Evolutionary conservation across 805 yeast species (phyloP).

Genomic region (Monosporozyma siamensis): DNA sequence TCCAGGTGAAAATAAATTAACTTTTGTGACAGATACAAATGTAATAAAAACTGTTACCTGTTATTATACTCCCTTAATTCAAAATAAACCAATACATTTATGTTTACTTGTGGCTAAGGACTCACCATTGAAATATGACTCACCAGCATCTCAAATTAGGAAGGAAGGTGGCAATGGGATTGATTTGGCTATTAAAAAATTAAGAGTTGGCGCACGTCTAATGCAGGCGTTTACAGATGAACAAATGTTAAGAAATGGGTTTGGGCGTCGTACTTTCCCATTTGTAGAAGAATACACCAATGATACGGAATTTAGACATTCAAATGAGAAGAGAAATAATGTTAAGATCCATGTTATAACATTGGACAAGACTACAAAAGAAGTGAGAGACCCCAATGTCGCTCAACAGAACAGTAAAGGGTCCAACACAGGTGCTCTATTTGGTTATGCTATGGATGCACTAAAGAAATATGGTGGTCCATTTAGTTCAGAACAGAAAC

Average conservation of each 20-base stretch:
- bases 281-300: slow-evolving; percentile 56
- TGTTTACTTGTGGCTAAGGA: slow-evolving; percentile 71
- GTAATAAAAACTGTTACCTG: slow-evolving; percentile 31
- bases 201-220: slow-evolving; percentile 74
- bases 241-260: slow-evolving; percentile 71
- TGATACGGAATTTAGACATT: slow-evolving; percentile 42
- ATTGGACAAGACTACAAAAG: slow-evolving; percentile 55
- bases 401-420: slow-evolving; percentile 85
- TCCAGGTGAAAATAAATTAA: slow-evolving; percentile 55
- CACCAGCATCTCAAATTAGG: slow-evolving; percentile 41
- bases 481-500: slow-evolving; percentile 37
- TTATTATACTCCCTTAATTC: slow-evolving; percentile 45
- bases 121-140: slow-evolving; percentile 60
- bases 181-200: slow-evolving; percentile 59
- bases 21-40: slow-evolving; percentile 38
- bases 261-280: slow-evolving; percentile 69
- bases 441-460: slow-evolving; percentile 71
- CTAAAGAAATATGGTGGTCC: slow-evolving; percentile 48
- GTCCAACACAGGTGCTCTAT: slow-evolving; percentile 63
- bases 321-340: slow-evolving; percentile 38
- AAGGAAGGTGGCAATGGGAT: slow-evolving; percentile 53
- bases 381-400: slow-evolving; percentile 64
- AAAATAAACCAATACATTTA: slow-evolving; percentile 72
- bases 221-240: slow-evolving; percentile 91
- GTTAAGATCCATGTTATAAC: slow-evolving; percentile 73